phyloP scores from a whole-genome alignment of 306 rosid species.

The Urtica urens region DNA sequence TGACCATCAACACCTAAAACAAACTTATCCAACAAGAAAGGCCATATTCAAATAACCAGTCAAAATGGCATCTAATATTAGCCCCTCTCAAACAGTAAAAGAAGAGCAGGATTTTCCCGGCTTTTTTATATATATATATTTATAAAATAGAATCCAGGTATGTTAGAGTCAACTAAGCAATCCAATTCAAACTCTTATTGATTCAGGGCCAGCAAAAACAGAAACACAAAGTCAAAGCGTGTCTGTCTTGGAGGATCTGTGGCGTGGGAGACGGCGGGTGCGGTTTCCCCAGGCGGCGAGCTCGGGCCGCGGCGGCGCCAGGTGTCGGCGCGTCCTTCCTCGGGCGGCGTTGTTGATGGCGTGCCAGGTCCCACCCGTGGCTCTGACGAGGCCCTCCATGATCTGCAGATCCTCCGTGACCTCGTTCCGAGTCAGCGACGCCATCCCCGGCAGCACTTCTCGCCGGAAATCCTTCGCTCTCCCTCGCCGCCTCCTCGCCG shows the following conservation, averaged over 20 bases:
- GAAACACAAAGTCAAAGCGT: too few species aligned
- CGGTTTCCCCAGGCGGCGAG: slow-evolving; percentile 78
- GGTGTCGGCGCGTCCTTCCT: slow-evolving; percentile 53
- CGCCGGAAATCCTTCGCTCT: slow-evolving; percentile 68
- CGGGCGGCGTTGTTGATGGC: slow-evolving; percentile 54
- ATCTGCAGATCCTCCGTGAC: slow-evolving; percentile 85
- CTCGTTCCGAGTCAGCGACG: slow-evolving; percentile 71
- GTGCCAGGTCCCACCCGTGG: slow-evolving; percentile 62
- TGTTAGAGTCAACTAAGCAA: too few species aligned
- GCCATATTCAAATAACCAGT: too few species aligned
- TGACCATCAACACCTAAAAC: too few species aligned
- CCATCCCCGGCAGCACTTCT: slow-evolving; percentile 74
- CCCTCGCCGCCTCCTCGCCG: slow-evolving; percentile 69
- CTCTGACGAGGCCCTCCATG: slow-evolving; percentile 72
- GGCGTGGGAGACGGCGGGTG: slow-evolving; percentile 75
- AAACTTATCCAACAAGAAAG: too few species aligned
- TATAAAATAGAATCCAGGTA: too few species aligned
- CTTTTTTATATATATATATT: too few species aligned
- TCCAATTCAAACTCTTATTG: too few species aligned
- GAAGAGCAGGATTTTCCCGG: too few species aligned
- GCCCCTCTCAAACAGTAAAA: too few species aligned
- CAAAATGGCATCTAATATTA: too few species aligned
- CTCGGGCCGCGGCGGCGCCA: slow-evolving; percentile 24
- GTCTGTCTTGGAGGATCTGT: slow-evolving; percentile 52
- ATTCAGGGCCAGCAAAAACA: too few species aligned